Evolutionary conservation across 2,329 filamentous ascomycete species (phyloP).

Genomic region (Clarireedia monteithiana): DNA sequence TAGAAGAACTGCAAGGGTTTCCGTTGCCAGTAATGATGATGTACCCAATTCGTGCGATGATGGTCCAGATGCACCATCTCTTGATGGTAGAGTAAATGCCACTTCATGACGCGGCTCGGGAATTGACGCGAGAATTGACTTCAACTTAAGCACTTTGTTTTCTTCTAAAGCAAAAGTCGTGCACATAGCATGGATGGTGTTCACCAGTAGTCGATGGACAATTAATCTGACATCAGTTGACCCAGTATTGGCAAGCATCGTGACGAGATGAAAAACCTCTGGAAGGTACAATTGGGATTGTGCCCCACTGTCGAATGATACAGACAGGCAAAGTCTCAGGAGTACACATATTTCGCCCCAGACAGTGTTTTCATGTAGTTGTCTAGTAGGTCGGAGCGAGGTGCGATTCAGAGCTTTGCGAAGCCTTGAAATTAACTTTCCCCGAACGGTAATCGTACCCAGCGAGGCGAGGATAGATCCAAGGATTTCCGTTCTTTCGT

Average conservation of each 20-base stretch:
- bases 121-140: constrained; percentile 47
- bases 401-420: constrained; percentile 61
- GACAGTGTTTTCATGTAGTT: constrained; percentile 57
- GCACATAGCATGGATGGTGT: constrained; percentile 60
- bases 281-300: constrained; percentile 62
- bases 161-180: constrained; percentile 59
- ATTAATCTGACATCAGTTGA: constrained; percentile 46
- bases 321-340: constrained; percentile 55
- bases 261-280: constrained; percentile 63
- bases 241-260: constrained; percentile 62
- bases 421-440: constrained; percentile 56
- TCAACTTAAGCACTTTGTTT: constrained; percentile 36
- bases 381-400: constrained; percentile 57
- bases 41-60: constrained; percentile 44
- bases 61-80: constrained; percentile 47
- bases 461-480: constrained; percentile 56
- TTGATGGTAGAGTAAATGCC: constrained; percentile 42
- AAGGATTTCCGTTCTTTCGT: constrained; percentile 51
- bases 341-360: constrained; percentile 64
- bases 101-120: constrained; percentile 53
- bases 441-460: constrained; percentile 56
- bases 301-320: constrained; percentile 60
- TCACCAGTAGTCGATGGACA: constrained; percentile 57
- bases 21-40: constrained; percentile 38
- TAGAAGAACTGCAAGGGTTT: constrained; percentile 52